Base-by-base conservation (phyloP, 495 filamentous ascomycete species). In the Xylaria telfairii region DNA sequence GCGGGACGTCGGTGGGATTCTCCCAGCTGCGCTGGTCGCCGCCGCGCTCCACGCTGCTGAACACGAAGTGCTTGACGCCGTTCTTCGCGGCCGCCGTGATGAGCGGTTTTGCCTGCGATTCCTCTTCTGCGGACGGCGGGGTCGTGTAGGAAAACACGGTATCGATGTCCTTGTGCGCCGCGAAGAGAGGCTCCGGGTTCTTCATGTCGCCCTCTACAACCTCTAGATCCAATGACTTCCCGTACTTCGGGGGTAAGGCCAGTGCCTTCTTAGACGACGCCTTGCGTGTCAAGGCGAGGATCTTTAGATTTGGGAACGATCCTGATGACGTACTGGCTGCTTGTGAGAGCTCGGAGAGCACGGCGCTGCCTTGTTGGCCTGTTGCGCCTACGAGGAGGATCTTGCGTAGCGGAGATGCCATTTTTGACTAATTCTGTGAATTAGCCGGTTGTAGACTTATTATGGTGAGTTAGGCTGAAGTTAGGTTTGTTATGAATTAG, bases 271-370 rank as follows among this genome's bases (percentile, higher is more conserved):
- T 42, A 12, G 89, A 89, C 9, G 80, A 69, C 8, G 86, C 67
- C 68, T 91, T 84, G 56, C 92, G 90, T 0, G 92, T 93, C 17
- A 93, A 81, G 24, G 89, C 92, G 19, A 94, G 85, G 73, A 94
- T 89, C 62, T 88, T 84, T 77, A 90, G 83, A 10, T 80, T 75
- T 3, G 68, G 44, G 39, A 56, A 8, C 2, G 67, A 62, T 0
- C 17, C 32, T 13, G 67, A 37, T n/a, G 79, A 67, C 4, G 81
- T 59, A 6, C 80, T 79, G 17, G 73, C 59, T 21, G 90, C 78
- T 12, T 44, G 44, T 32, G 70, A 68, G 41, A 94, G 87, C 62
- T 83, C 86, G 4, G 85, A 77, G 73, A 94, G 82, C 42, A 90
- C 78, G 15, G 86, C 83, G 34, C 89, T 85, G 67, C 92, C 92